Evolutionary conservation across 2,329 filamentous ascomycete species (phyloP), one percentile per base, ranked within the genome.

Genomic region (Monilinia aucupariae): DNA sequence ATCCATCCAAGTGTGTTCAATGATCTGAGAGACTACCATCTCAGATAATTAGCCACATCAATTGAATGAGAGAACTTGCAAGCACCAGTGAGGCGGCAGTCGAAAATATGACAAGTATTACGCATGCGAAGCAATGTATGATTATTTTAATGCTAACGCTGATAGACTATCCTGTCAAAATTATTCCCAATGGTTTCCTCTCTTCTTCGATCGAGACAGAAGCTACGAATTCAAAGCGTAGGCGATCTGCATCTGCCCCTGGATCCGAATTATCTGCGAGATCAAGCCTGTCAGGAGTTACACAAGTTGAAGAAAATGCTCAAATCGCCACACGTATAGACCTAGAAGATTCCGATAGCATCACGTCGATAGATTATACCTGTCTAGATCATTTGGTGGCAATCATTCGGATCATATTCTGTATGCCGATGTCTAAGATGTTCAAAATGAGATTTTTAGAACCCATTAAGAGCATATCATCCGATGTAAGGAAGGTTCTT

Each of bases 251-350:
- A 8, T 66, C 64, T 2, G 37, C 60, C 39, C 52, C 54, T 30
- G 25, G 25, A 6, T 62, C 64, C 5, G 50, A 52, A 39, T 10
- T 10, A 30, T 45, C 53, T 25, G 20, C 53, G 20, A 53, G 17
- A 27, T 62, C 62, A 10, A 66, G 50, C 59, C 50, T 55, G 52
- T 66, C 64, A 37, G 49, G 62, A 43, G 51, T 59, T 17, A 64
- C 64, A 55, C 54, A 52, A 49, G 64, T 66, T 49, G 64, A 51
- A 37, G 45, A 63, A 15, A 30, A 66, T 60, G 41, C 52, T 37
- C 52, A 64, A 10, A 45, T 66, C 10, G 53, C 25, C 22, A 27
- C 5, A n/a, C 8, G n/a, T 45, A 7, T 50, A 61, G 49, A 25
- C 2, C 3, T 22, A 22, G 53, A 55, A 32, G 54, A 59, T 63